A percentile compares a stretch with the other conserved stretches of the same genome.
Evolutionary conservation across 805 yeast species (phyloP).

Genomic region (Sugiyamaella valdiviana): DNA sequence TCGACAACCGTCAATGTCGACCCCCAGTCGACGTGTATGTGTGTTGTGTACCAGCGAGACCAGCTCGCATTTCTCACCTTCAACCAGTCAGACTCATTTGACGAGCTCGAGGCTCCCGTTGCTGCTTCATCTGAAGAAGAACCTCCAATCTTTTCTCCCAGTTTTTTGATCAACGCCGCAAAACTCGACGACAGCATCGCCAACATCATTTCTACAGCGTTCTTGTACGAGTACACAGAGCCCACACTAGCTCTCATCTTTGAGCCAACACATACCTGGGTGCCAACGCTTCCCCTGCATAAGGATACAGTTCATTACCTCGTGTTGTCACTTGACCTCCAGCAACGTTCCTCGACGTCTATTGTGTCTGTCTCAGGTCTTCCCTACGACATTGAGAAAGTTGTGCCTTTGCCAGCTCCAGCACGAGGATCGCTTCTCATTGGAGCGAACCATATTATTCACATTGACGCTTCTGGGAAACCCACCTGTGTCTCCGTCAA

Average conservation of each 20-base stretch:
- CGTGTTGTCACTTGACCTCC: constrained; percentile 63
- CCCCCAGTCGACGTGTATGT: constrained; percentile 49
- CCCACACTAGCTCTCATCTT: constrained; percentile 72
- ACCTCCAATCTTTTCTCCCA: constrained; percentile 40
- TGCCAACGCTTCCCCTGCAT: constrained; percentile 56
- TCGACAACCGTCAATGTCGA: constrained; percentile 51
- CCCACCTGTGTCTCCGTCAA: constrained; percentile 58
- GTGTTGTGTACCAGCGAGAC: constrained; percentile 52
- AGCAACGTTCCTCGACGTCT: constrained; percentile 52
- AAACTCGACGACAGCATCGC: constrained; percentile 51
- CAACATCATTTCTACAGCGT: constrained; percentile 65
- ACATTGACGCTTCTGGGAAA: constrained; percentile 74
- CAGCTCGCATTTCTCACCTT: constrained; percentile 68
- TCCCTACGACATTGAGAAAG: constrained; percentile 65
- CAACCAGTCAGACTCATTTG: constrained; percentile 32
- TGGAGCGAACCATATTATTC: constrained; percentile 73
- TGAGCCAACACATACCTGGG: constrained; percentile 63
- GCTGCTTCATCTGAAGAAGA: neutral
- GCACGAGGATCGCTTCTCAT: constrained; percentile 61
- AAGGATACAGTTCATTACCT: constrained; percentile 59
- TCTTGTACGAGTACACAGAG: constrained; percentile 66
- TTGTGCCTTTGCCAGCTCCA: constrained; percentile 60
- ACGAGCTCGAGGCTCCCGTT: constrained; percentile 9
- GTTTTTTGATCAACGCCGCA: constrained; percentile 54
- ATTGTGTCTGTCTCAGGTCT: constrained; percentile 58